Evolutionary conservation across 179 eudicot genomes (phyloP).

Genomic region (Sideroxylon spinosum): DNA sequence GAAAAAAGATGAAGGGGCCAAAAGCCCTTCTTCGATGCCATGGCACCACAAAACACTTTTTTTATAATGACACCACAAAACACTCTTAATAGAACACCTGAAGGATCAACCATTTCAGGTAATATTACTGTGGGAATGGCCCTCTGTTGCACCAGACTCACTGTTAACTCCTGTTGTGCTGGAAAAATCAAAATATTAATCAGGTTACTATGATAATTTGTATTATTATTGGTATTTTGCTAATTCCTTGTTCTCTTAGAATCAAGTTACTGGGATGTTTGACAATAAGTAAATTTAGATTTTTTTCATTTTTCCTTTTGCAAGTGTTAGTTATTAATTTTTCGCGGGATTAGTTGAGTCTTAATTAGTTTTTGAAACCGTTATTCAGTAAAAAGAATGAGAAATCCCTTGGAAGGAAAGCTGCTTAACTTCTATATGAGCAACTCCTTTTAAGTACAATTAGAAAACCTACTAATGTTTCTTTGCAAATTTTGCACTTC

Average conservation of each 20-base stretch:
- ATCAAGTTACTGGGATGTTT: background rate
- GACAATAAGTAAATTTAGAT: background rate
- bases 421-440: background rate
- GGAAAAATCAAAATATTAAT: no score
- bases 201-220: background rate
- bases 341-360: no score
- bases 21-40: conserved; percentile 10
- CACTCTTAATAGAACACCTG: background rate
- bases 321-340: background rate
- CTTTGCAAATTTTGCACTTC: background rate
- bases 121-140: no score
- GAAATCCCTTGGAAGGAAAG: background rate
- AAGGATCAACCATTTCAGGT: background rate
- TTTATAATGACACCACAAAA: background rate
- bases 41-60: background rate
- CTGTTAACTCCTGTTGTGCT: no score
- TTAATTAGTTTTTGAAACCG: background rate
- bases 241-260: background rate
- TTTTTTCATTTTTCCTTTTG: background rate
- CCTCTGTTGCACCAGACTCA: no score
- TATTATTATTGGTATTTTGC: background rate
- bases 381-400: background rate
- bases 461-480: background rate
- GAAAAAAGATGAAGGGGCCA: background rate
- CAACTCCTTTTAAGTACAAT: background rate